Evolutionary conservation across 2,329 filamentous ascomycete species (phyloP).

Genomic region (Ophiognomonia clavigignenti-juglandacearum): DNA sequence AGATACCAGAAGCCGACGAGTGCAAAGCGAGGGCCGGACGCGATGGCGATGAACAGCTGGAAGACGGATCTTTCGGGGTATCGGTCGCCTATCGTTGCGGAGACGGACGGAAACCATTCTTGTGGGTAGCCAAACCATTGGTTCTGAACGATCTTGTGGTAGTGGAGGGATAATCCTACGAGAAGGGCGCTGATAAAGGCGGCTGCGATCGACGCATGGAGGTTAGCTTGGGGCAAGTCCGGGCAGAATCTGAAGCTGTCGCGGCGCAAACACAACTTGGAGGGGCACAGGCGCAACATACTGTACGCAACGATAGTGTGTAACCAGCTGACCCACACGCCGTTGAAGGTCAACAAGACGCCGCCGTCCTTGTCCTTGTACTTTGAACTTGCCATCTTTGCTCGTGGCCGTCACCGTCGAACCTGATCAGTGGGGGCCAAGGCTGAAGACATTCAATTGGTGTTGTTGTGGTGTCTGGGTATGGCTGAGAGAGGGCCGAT

Average conservation of each 20-base stretch:
- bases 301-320: constrained; percentile 83
- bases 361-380: constrained; percentile 65
- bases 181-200: constrained; percentile 84
- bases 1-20: constrained; percentile 91
- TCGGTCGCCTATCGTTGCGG: constrained; percentile 92
- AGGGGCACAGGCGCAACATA: constrained; percentile 41
- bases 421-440: neutral
- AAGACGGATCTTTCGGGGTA: constrained; percentile 97
- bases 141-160: constrained; percentile 96
- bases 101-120: constrained; percentile 96
- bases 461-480: too few relatives aligned
- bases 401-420: neutral
- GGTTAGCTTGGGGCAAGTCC: neutral
- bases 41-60: constrained; percentile 94
- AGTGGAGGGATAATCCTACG: constrained; percentile 78
- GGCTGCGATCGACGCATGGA: constrained; percentile 36
- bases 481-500: too few relatives aligned
- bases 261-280: too few relatives aligned
- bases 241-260: neutral
- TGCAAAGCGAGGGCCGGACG: constrained; percentile 88
- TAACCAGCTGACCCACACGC: constrained; percentile 83
- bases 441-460: constrained; percentile 15
- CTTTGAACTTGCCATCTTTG: constrained; percentile 36
- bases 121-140: constrained; percentile 91
- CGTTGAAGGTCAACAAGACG: constrained; percentile 64